Evolutionary conservation across 208 protist species (phyloP).

Genomic region (Trypanosoma platydactyli): DNA sequence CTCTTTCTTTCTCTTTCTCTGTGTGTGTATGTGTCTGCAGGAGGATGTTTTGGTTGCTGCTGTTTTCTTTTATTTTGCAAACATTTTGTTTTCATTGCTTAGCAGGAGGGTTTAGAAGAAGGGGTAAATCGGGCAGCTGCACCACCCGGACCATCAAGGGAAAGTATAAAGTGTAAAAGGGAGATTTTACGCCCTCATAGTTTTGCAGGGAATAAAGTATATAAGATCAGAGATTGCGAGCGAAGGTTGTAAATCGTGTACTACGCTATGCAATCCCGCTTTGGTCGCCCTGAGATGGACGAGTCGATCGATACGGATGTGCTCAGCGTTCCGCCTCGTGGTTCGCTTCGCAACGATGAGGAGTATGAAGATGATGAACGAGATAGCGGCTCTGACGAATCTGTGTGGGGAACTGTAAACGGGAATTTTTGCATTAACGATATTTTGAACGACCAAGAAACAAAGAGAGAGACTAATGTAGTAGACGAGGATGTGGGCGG

Average conservation of each 20-base stretch:
- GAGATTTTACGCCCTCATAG: conserved; percentile 1
- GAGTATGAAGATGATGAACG: not conserved
- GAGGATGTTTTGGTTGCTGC: too few relatives aligned
- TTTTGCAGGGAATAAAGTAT: conserved; percentile 4
- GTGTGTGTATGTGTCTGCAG: too few relatives aligned
- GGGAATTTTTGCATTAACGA: conserved; percentile 14
- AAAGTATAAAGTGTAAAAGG: too few relatives aligned
- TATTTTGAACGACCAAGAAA: not conserved
- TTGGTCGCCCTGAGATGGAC: conserved; percentile 12
- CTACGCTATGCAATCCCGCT: conserved; percentile 12
- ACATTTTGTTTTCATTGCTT: too few relatives aligned
- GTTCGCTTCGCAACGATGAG: not conserved
- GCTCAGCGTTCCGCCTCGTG: not conserved
- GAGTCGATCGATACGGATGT: conserved; percentile 5
- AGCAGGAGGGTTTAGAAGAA: too few relatives aligned
- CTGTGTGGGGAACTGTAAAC: conserved; percentile 26
- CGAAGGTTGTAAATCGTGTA: too few relatives aligned
- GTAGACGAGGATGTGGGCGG: not conserved
- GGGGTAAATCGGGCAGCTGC: too few relatives aligned
- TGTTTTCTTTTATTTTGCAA: too few relatives aligned
- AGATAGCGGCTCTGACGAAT: conserved; percentile 20
- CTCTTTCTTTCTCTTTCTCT: not conserved
- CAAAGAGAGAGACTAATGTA: too few relatives aligned
- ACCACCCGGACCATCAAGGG: too few relatives aligned
- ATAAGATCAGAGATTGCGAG: not conserved